These are phyloP conservation scores for Crataegus laevigata DNA, from an alignment of 306 rosid genomes.

Conservation along the genomic window DNA sequence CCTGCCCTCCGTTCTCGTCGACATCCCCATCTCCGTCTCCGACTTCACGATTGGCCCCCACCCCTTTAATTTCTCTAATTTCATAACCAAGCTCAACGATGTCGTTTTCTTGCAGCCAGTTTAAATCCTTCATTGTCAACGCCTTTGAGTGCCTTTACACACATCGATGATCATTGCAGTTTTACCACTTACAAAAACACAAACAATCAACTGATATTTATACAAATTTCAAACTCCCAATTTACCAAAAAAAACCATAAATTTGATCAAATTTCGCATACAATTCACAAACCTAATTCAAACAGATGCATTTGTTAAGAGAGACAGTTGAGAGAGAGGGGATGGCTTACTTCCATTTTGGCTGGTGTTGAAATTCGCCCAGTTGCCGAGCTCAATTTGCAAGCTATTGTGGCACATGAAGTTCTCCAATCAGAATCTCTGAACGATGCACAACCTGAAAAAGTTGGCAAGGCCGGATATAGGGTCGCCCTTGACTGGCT, in stretches of 20 bases:
- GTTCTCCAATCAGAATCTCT: constrained; percentile 59
- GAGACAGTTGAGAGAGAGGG: neutral
- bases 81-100: no score
- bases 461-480: constrained; percentile 4
- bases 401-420: constrained; percentile 82
- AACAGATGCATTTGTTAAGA: neutral
- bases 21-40: no score
- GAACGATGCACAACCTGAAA: constrained; percentile 51
- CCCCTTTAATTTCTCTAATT: no score
- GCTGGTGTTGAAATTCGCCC: constrained; percentile 73
- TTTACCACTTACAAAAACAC: constrained; percentile 66
- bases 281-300: neutral
- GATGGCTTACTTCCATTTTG: constrained; percentile 76
- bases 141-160: constrained; percentile 88
- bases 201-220: neutral
- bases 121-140: constrained; percentile 68
- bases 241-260: neutral
- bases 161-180: constrained; percentile 80
- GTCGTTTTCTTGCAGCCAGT: constrained; percentile 50
- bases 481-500: constrained; percentile 26
- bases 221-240: neutral
- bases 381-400: constrained; percentile 59
- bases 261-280: neutral
- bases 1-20: no score
- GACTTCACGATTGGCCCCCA: no score